Base-by-base conservation (phyloP, 2,329 filamentous ascomycete genomes). In the Aspergillus awamori region DNA sequence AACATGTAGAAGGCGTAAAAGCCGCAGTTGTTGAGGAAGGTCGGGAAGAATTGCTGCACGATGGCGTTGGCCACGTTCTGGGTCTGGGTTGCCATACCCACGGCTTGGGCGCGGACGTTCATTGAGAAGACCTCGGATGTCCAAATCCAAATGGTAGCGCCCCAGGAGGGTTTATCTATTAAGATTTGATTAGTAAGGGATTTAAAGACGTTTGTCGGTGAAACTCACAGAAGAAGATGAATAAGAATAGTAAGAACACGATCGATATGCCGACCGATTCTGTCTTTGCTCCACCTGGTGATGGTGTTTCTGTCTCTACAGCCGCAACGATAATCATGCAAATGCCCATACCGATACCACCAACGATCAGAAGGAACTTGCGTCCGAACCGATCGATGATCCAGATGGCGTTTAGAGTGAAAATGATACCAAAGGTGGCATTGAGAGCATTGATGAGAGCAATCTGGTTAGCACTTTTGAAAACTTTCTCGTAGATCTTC, bases 401-500 rank as follows among this genome's bases (percentile, higher is more conserved):
- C 88, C 89, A 91, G 39, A 87, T 84, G 13, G 89, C 88, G 66
- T 90, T 91, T 48, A 91, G 80, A 0, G 89, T 91, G 76, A 91
- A 91, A 22, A 91, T 62, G 64, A 91, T 91, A 59, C 87, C 87
- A 66, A 87, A 89, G 5, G 88, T 91, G 43, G 88, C 88, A 72
- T 91, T 91, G 57, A 91, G 80, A 4, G 89, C 89, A 72, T 91
- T 91, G 80, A 91, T 91, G 33, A 91, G 80, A 64, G 87, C 87
- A 72, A 91, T 90, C 22, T 83, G 86, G 53, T 83, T 78, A 58
- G 76, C 77, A 57, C 76, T 81, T 24, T 78, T 81, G 80, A 88
- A 91, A 24, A 91, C 84, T 72, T 89, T 87, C 77, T 89, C 85
- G 80, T 91, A 91, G 70, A 91, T 89, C 67, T 86, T 84, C n/a